These are phyloP conservation scores for Macadamia tetraphylla DNA, from an alignment of 164 flowering plant species.

Conservation along the genomic window DNA sequence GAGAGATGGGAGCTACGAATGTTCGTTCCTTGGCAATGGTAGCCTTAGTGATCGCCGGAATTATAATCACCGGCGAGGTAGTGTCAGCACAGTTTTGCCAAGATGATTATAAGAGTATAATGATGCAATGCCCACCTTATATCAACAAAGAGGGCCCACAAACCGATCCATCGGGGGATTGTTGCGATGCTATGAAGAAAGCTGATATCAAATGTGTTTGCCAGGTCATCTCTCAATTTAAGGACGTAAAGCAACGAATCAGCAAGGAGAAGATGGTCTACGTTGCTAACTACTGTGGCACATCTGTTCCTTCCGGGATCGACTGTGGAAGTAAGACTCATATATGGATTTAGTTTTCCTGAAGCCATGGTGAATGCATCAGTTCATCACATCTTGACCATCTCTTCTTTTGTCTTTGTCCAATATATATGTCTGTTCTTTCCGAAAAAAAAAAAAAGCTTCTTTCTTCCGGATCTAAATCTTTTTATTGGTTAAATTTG, in stretches of 20 bases:
- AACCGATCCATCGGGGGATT: neutral
- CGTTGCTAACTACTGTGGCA: neutral
- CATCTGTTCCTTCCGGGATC: neutral
- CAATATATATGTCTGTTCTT: no score
- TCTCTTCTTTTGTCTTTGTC: no score
- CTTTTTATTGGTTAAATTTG: no score
- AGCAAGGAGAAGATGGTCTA: neutral
- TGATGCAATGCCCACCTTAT: neutral
- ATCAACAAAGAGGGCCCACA: neutral
- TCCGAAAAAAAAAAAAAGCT: no score
- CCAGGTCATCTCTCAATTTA: neutral
- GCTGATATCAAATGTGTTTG: neutral
- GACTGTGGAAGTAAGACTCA: neutral
- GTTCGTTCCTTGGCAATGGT: no score
- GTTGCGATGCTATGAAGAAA: neutral
- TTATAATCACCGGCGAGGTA: no score
- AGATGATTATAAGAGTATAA: neutral
- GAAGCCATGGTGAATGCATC: no score
- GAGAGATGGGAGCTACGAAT: no score
- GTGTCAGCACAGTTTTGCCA: neutral
- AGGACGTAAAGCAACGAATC: neutral
- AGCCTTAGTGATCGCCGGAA: no score
- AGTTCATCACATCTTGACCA: no score
- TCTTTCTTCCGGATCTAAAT: no score
- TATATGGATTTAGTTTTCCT: no score